These are phyloP conservation scores for Penicillium desertorum DNA, from an alignment of 495 filamentous ascomycete species.

Conservation along the genomic window DNA sequence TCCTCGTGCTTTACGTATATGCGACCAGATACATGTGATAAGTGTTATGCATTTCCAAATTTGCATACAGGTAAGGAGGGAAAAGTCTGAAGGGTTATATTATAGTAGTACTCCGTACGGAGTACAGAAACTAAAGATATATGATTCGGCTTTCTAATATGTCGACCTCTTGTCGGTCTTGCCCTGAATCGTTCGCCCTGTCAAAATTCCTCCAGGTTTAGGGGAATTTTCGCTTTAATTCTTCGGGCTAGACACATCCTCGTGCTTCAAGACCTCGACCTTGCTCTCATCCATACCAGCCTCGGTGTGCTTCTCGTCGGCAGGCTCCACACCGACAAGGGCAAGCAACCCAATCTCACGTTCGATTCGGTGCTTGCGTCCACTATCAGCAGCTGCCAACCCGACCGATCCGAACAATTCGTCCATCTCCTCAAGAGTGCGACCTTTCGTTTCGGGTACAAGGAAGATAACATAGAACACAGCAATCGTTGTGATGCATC, in stretches of 20 bases:
- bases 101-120: not conserved
- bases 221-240: not conserved
- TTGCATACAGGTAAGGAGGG: not conserved
- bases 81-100: not conserved
- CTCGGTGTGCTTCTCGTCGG: slow-evolving; percentile 15
- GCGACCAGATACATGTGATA: slow-evolving; percentile 4
- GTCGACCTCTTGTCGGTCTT: not conserved
- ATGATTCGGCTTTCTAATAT: not conserved
- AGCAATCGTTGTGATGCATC: slow-evolving; percentile 47
- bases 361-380: slow-evolving; percentile 35
- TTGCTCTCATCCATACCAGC: not conserved
- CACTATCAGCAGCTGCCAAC: slow-evolving; percentile 35
- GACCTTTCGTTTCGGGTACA: slow-evolving; percentile 58
- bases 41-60: not conserved
- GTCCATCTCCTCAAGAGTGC: slow-evolving; percentile 58
- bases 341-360: slow-evolving; percentile 36
- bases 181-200: not conserved
- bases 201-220: not conserved
- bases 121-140: not conserved
- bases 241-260: slow-evolving; percentile 10
- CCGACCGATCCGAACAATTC: slow-evolving; percentile 47
- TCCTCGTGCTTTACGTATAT: not conserved
- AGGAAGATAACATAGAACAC: slow-evolving; percentile 51
- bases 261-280: slow-evolving; percentile 6
- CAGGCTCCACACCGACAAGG: slow-evolving; percentile 27